Conservation (phyloP, 805 yeast genomes). For the Kodamaea jinghongensis region DNA sequence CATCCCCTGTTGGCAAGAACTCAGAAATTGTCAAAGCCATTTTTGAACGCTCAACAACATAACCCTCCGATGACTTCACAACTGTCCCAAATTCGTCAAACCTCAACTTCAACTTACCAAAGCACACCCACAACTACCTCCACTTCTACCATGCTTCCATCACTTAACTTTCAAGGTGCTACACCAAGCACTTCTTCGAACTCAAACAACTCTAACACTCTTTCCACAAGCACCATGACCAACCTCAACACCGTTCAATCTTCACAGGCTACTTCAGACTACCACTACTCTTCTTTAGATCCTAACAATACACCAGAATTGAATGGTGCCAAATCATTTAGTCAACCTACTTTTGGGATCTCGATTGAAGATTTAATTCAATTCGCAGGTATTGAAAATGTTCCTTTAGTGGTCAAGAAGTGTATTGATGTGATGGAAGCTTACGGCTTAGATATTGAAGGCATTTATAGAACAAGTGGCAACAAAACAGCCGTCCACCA, state of each 20-base stretch:
- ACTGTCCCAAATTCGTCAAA: neutral
- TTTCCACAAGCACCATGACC: neutral
- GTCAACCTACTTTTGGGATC: slow-evolving; percentile 69
- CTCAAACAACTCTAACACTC: slow-evolving; percentile 1
- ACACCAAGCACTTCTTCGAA: neutral
- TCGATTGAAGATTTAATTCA: slow-evolving; percentile 76
- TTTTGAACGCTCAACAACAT: slow-evolving; percentile 21
- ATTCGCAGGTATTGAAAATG: slow-evolving; percentile 81
- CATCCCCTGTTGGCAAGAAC: slow-evolving; percentile 59
- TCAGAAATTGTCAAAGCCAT: slow-evolving; percentile 29
- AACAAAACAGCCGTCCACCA: slow-evolving; percentile 71
- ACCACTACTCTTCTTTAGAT: slow-evolving; percentile 27
- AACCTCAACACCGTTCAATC: slow-evolving; percentile 9
- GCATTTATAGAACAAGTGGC: slow-evolving; percentile 85
- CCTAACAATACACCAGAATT: slow-evolving; percentile 35
- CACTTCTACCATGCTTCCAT: slow-evolving; percentile 1
- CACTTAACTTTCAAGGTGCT: neutral
- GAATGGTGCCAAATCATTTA: slow-evolving; percentile 30
- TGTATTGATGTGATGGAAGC: slow-evolving; percentile 85
- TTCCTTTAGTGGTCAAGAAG: slow-evolving; percentile 84
- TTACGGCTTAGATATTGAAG: slow-evolving; percentile 82
- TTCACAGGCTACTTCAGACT: neutral
- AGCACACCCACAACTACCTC: neutral
- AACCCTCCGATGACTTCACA: neutral
- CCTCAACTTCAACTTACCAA: slow-evolving; percentile 1